phyloP scores from a whole-genome alignment of 2,329 filamentous ascomycete species.

The Claviceps capensis region DNA sequence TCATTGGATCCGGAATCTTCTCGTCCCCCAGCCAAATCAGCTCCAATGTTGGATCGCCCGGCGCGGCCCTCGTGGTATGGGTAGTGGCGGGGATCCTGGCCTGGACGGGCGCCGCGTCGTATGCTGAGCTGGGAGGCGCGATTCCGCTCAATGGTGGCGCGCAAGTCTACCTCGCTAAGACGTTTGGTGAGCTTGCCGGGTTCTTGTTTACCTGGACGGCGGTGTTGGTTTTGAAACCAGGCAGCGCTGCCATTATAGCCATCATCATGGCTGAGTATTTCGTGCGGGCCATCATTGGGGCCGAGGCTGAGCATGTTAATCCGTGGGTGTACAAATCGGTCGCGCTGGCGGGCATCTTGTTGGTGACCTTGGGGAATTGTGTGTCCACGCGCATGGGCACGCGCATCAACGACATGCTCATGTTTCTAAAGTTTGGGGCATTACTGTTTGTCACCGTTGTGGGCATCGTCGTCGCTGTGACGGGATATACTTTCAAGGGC shows the following conservation, averaged over 20 bases:
- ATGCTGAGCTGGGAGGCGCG: constrained; percentile 87
- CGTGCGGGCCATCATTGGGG: constrained; percentile 73
- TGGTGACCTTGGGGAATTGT: constrained; percentile 79
- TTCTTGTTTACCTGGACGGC: constrained; percentile 97
- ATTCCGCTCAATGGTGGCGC: constrained; percentile 92
- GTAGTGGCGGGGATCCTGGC: constrained; percentile 78
- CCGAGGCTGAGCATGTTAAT: constrained; percentile 69
- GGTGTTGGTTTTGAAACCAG: constrained; percentile 86
- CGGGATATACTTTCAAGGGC: constrained; percentile 67
- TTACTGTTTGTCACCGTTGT: constrained; percentile 75
- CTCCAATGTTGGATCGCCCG: constrained; percentile 78
- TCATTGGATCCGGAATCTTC: constrained; percentile 95
- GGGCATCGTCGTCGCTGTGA: constrained; percentile 78
- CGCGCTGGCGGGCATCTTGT: constrained; percentile 59
- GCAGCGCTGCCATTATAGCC: constrained; percentile 82
- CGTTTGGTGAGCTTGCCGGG: constrained; percentile 83
- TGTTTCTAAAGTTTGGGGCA: constrained; percentile 94
- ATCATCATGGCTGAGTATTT: constrained; percentile 98
- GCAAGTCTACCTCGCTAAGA: constrained; percentile 90
- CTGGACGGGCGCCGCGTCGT: constrained; percentile 92
- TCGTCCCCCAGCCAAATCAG: constrained; percentile 90
- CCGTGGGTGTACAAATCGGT: constrained; percentile 86
- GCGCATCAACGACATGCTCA: constrained; percentile 77
- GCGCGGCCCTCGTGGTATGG: constrained; percentile 86
- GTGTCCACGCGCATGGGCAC: constrained; percentile 82